Conservation (phyloP, 306 rosid genomes). For the Vicia sativa region DNA sequence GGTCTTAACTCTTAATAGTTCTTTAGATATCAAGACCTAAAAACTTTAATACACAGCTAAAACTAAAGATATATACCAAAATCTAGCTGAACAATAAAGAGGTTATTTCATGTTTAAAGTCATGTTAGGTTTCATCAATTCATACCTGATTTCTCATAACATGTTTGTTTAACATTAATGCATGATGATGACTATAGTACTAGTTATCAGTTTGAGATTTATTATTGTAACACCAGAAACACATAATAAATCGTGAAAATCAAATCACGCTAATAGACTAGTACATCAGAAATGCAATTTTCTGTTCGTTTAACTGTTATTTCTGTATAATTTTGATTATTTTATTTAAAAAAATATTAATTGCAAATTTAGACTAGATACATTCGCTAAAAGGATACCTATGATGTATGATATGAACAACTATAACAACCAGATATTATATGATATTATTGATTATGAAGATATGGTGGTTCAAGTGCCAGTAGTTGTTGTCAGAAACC, state of each 20-base stretch:
- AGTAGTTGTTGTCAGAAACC: constrained; percentile 39
- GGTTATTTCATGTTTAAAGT: not conserved
- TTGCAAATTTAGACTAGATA: too few relatives aligned
- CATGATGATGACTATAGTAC: constrained; percentile 1
- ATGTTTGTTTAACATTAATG: constrained; percentile 21
- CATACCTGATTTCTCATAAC: not conserved
- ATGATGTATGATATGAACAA: constrained; percentile 8
- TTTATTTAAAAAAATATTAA: too few relatives aligned
- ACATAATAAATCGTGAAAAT: constrained; percentile 41
- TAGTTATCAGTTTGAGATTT: constrained; percentile 14
- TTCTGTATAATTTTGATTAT: too few relatives aligned
- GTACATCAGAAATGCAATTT: too few relatives aligned
- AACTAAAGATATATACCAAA: too few relatives aligned
- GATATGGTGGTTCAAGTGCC: constrained; percentile 38
- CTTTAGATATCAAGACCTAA: too few relatives aligned
- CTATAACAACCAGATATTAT: constrained; percentile 32
- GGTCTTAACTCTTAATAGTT: too few relatives aligned
- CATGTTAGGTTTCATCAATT: constrained; percentile 10
- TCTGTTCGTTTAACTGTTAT: too few relatives aligned
- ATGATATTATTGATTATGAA: constrained; percentile 13
- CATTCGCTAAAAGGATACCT: not conserved
- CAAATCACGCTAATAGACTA: constrained; percentile 15
- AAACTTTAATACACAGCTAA: too few relatives aligned
- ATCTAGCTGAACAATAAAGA: too few relatives aligned
- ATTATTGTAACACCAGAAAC: constrained; percentile 7